These are phyloP conservation scores for Candida maesae DNA, from an alignment of 805 yeast genomes.

Conservation along the genomic window DNA sequence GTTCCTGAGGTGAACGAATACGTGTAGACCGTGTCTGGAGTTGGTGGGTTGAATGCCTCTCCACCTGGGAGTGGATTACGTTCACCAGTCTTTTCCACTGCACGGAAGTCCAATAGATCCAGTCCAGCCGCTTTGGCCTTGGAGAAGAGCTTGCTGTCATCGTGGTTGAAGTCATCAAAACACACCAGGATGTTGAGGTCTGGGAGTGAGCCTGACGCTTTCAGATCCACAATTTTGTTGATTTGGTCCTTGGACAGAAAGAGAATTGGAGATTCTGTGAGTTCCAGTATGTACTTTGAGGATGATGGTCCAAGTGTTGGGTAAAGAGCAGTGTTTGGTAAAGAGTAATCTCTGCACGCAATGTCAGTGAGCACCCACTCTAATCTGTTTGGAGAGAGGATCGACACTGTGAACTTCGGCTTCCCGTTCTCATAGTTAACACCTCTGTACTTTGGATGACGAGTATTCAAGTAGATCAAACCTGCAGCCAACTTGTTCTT, in stretches of 20 bases:
- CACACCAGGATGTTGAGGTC: slow-evolving; percentile 48
- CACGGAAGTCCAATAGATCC: slow-evolving; percentile 40
- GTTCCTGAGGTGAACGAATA: slow-evolving; percentile 75
- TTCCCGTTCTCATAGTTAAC: slow-evolving; percentile 9
- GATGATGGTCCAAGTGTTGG: slow-evolving; percentile 55
- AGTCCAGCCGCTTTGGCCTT: slow-evolving; percentile 29
- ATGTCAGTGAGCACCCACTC: slow-evolving; percentile 69
- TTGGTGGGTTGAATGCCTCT: slow-evolving; percentile 39
- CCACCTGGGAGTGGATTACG: slow-evolving; percentile 38
- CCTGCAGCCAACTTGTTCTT: slow-evolving; percentile 39
- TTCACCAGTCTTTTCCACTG: slow-evolving; percentile 40
- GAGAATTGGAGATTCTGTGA: slow-evolving; percentile 60
- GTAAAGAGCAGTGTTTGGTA: slow-evolving; percentile 46
- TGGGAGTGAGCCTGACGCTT: slow-evolving; percentile 31
- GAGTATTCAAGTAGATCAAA: slow-evolving; percentile 27
- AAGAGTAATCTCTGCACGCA: slow-evolving; percentile 55
- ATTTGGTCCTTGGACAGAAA: slow-evolving; percentile 49
- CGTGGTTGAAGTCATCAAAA: slow-evolving; percentile 43
- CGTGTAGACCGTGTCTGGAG: slow-evolving; percentile 49
- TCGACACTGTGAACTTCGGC: slow-evolving; percentile 46
- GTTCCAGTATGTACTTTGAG: slow-evolving; percentile 53
- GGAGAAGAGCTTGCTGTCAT: slow-evolving; percentile 31
- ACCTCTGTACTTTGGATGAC: slow-evolving; percentile 14
- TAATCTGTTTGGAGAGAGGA: slow-evolving; percentile 49
- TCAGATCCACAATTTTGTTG: slow-evolving; percentile 40